Conservation (phyloP, 305 asterid genomes). For the Galium porrigens region DNA sequence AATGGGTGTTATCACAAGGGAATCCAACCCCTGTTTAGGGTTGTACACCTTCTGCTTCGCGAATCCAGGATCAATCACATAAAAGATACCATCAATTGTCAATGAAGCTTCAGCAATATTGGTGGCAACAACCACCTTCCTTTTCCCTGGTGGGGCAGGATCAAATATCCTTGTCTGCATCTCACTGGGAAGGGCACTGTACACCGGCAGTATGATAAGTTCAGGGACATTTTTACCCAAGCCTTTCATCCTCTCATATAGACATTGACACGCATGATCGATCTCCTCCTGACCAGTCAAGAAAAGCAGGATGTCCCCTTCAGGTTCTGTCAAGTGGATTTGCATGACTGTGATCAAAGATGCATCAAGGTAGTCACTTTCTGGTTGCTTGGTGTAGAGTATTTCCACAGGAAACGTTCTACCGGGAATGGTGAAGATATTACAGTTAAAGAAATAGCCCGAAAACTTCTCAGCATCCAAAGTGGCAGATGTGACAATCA, state of each 20-base stretch:
- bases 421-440: conserved; percentile 77
- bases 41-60: conserved; percentile 84
- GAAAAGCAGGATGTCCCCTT: conserved; percentile 75
- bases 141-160: conserved; percentile 77
- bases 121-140: conserved; percentile 79
- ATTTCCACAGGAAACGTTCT: conserved; percentile 73
- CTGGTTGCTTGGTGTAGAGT: conserved; percentile 72
- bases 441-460: conserved; percentile 61
- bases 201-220: conserved; percentile 68
- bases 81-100: conserved; percentile 74
- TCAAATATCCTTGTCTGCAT: conserved; percentile 84
- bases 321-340: conserved; percentile 77
- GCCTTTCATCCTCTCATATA: conserved; percentile 66
- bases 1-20: conserved; percentile 72
- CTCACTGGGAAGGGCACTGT: conserved; percentile 77
- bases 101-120: conserved; percentile 79
- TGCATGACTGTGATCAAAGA: conserved; percentile 61
- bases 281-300: conserved; percentile 90
- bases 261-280: conserved; percentile 69
- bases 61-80: conserved; percentile 77
- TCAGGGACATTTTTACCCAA: conserved; percentile 63
- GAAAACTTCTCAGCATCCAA: conserved; percentile 81
- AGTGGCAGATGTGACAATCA: conserved; percentile 12
- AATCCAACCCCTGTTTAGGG: conserved; percentile 71
- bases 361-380: conserved; percentile 74